Conservation (phyloP, 305 asterid species). For the Fraxinus greggii region DNA sequence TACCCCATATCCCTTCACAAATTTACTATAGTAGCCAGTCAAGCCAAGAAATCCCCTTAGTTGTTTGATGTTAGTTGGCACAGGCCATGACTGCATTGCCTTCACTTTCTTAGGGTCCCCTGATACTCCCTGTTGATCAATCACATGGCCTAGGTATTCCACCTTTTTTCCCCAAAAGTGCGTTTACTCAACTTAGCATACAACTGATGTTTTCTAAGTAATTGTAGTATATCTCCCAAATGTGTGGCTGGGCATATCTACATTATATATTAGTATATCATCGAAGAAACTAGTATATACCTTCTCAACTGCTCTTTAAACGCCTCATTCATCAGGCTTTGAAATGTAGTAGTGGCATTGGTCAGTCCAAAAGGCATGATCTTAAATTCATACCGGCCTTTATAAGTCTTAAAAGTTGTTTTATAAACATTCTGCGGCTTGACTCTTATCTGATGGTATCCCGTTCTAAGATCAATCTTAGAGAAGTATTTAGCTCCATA, state of each 20-base stretch:
- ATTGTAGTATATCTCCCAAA: neutral
- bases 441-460: neutral
- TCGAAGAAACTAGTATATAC: no score
- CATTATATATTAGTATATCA: neutral
- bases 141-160: neutral
- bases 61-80: neutral
- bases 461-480: neutral
- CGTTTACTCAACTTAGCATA: neutral
- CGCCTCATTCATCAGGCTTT: neutral
- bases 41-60: neutral
- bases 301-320: neutral
- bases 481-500: neutral
- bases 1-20: neutral
- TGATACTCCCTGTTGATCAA: neutral
- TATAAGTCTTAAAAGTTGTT: neutral
- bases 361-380: neutral
- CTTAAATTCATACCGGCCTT: neutral
- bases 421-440: neutral
- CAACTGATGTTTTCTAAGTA: neutral
- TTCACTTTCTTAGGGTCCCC: neutral
- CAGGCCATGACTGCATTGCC: neutral
- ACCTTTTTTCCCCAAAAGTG: neutral
- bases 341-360: neutral
- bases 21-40: neutral
- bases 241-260: neutral